Evolutionary conservation across 441 rosid species (phyloP), one percentile per base, ranked within the genome.

Genomic region (Gossypium davidsonii): DNA sequence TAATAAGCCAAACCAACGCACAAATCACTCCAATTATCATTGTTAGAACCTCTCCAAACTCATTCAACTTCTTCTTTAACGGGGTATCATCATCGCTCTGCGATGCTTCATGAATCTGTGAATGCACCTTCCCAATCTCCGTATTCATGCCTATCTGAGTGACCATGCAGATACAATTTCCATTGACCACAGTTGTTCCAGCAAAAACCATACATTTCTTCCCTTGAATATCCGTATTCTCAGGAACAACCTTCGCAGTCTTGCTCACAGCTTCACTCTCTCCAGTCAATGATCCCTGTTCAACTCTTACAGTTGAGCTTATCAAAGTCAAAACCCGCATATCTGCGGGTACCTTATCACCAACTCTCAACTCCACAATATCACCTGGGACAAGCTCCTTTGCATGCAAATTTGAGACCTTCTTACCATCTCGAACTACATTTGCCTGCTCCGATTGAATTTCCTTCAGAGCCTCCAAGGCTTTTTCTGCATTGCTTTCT

Each of bases 261-360:
- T 93, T 90, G 73, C 86, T 86, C 71, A 91, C 89, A 1, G 96
- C 94, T 79, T 91, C 97, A 74, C 94, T 92, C 86, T 93, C 98
- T 64, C 98, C 97, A 0, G 97, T 94, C 77, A 94, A 83, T 1
- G 98, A 94, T 11, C 98, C 98, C 63, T 93, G 96, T 81, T 91
- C 98, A 61, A 89, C 72, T 76, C 97, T 87, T 26, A 89, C 46
- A 0, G 97, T 91, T 1, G 98, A 93, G 84, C 98, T 91, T 76
- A 88, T 83, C 80, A 93, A 82, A 59, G 78, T 76, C 80, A 91
- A 53, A 14, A 89, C 84, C 28, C 95, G 83, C 98, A 91, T 90
- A 88, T 93, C 97, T 0, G 98, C 96, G 67, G 96, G 96, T 18
- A 87, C 92, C 81, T 93, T 93, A 79, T 93, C 98, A 53, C 96